phyloP scores from a whole-genome alignment of 257 asterid genomes.

The Penstemon newberryi region DNA sequence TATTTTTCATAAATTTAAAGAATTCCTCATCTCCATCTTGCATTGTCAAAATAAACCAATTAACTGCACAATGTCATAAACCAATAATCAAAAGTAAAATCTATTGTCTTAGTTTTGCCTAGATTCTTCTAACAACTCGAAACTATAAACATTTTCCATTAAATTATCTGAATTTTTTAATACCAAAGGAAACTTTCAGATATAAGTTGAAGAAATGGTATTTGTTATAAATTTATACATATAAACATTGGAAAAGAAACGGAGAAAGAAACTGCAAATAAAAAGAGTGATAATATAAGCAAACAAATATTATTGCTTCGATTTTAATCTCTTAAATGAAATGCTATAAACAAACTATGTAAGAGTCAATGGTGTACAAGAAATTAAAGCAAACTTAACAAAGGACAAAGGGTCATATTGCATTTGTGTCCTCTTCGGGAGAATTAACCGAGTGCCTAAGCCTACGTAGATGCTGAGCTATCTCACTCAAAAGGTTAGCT shows the following conservation, averaged over 20 bases:
- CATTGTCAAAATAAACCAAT: too few species aligned
- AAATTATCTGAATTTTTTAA: too few species aligned
- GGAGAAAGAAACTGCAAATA: slow-evolving; percentile 18
- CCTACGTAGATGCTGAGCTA: slow-evolving; percentile 70
- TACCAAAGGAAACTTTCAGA: neutral
- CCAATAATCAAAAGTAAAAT: too few species aligned
- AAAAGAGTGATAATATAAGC: neutral
- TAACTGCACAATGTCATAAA: too few species aligned
- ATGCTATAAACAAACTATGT: too few species aligned
- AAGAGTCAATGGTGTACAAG: too few species aligned
- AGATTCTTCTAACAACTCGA: too few species aligned
- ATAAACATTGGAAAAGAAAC: slow-evolving; percentile 21
- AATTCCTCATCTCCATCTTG: too few species aligned
- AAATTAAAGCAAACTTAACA: too few species aligned
- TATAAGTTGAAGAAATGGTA: slow-evolving; percentile 12
- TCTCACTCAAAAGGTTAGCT: slow-evolving; percentile 67
- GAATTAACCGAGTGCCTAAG: slow-evolving; percentile 42
- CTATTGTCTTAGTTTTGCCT: too few species aligned
- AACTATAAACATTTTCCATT: too few species aligned
- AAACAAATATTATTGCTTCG: neutral
- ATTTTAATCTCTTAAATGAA: neutral
- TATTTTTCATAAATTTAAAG: too few species aligned
- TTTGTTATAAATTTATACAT: slow-evolving; percentile 10
- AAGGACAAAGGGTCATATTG: slow-evolving; percentile 1
- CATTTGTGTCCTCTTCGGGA: slow-evolving; percentile 27